Base-by-base conservation (phyloP, 257 asterid species). In the Cordia subcordata region DNA sequence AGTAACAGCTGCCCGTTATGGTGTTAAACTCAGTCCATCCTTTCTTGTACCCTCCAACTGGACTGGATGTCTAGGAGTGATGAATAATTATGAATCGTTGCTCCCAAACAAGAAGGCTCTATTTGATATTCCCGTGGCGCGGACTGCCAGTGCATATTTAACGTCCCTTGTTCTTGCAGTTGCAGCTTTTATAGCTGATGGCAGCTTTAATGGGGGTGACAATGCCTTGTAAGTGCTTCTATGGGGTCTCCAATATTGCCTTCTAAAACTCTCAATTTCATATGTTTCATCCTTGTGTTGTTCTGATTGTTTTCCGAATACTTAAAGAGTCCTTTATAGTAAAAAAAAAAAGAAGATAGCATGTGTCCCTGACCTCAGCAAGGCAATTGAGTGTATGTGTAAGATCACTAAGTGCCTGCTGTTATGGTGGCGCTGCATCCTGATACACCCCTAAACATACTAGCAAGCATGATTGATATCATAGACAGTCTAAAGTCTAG, bases 11-110 rank as follows among this genome's bases (percentile, higher is more conserved):
- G 73, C 81, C 13, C 79, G 84, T 44, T 86, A 85, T 15, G 96
- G 85, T 33, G 93, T 90, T n/a, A 85, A 85, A 64, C 88, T 90
- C 52, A 90, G 96, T 57, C 97, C 97, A n/a, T 90, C 97, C 20
- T 87, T 85, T 74, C 90, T 90, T n/a, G 93, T 90, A 45, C 96
- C 97, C 1, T 90, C 96, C 45, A 86, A 49, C 63, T 87, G 97
- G 97, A 90, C 96, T 0, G 97, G 97, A 45, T 87, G 96, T 75
- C 79, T 90, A 10, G 96, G 97, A 13, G 97, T 90, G 1, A 81
- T 90, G 84, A 87, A 90, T 53, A 87, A 90, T 59, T 90, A 81
- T 8, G 97, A 90, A 71, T 86, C 94, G 10, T 57, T 90, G 72
- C 84, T 90, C 13, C 96, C 97, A 17, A 81, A 84, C 58, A 90